Percentiles rank a stretch among this genome's conserved stretches.
Conservation (phyloP, 176 grass and related monocot species). For the Puya raimondii region DNA sequence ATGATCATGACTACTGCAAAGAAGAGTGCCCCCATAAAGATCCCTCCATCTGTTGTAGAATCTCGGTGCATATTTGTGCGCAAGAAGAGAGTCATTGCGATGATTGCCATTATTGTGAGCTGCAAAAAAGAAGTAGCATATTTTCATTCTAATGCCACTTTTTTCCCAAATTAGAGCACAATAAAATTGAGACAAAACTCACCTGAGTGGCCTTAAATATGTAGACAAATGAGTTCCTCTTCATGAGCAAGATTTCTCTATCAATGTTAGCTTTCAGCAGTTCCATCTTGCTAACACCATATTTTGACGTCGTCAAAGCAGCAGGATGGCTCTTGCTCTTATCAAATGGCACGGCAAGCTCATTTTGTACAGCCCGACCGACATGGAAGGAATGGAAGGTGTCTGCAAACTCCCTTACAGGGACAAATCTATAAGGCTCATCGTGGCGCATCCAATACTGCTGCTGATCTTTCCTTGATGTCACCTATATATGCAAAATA, state of each 20-base stretch:
- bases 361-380: slow-evolving; percentile 31
- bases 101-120: slow-evolving; percentile 47
- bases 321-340: slow-evolving; percentile 68
- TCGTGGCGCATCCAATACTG: slow-evolving; percentile 57
- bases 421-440: slow-evolving; percentile 41
- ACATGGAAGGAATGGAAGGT: slow-evolving; percentile 58
- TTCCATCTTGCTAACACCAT: slow-evolving; percentile 50
- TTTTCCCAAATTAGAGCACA: background rate
- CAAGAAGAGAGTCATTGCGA: slow-evolving; percentile 75
- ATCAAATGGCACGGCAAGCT: slow-evolving; percentile 56
- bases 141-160: background rate
- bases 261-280: slow-evolving; percentile 70
- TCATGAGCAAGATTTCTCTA: slow-evolving; percentile 81
- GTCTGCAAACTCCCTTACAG: slow-evolving; percentile 49
- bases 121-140: slow-evolving; percentile 18
- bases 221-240: slow-evolving; percentile 94
- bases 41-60: slow-evolving; percentile 18
- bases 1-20: slow-evolving; percentile 64
- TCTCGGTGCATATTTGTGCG: slow-evolving; percentile 68
- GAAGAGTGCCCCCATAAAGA: slow-evolving; percentile 66
- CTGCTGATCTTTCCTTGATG: slow-evolving; percentile 73
- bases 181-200: background rate
- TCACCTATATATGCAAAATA: slow-evolving; percentile 25
- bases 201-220: slow-evolving; percentile 74
- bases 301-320: slow-evolving; percentile 61